These are phyloP conservation scores for Ramaria rubella DNA, from an alignment of 768 basidiomycete genomes.

Conservation along the genomic window DNA sequence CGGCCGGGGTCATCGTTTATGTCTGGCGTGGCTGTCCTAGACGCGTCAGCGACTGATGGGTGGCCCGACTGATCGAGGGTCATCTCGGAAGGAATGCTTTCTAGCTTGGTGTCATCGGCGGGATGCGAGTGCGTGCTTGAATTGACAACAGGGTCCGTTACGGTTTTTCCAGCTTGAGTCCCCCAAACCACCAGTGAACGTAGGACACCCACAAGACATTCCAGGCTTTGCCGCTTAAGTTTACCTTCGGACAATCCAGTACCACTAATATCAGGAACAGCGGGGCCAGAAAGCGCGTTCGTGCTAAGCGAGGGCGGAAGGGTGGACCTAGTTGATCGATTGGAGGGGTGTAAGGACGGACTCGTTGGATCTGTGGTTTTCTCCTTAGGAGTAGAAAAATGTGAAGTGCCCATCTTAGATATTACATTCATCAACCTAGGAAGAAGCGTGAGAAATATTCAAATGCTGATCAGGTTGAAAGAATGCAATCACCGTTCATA, in stretches of 20 bases:
- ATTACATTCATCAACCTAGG: slow-evolving; percentile 87
- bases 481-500: slow-evolving; percentile 69
- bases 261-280: slow-evolving; percentile 57
- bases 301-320: slow-evolving; percentile 62
- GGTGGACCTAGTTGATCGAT: slow-evolving; percentile 33
- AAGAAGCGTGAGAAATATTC: not conserved
- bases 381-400: slow-evolving; percentile 39
- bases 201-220: slow-evolving; percentile 84
- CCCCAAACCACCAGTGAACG: slow-evolving; percentile 92
- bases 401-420: slow-evolving; percentile 76
- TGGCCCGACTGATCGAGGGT: slow-evolving; percentile 45
- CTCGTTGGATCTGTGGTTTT: slow-evolving; percentile 53
- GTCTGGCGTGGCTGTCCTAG: slow-evolving; percentile 71
- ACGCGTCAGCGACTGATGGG: slow-evolving; percentile 46
- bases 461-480: not conserved
- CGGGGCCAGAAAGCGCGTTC: slow-evolving; percentile 56
- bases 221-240: slow-evolving; percentile 86
- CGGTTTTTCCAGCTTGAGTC: slow-evolving; percentile 38
- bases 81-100: slow-evolving; percentile 48
- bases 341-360: slow-evolving; percentile 50
- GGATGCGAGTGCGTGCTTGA: not conserved
- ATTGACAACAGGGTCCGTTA: slow-evolving; percentile 25
- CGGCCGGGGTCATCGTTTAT: slow-evolving; percentile 80
- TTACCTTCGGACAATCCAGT: slow-evolving; percentile 77
- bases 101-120: slow-evolving; percentile 45